Evolutionary conservation across 495 filamentous ascomycete genomes (phyloP).

Genomic region (Clohesyomyces aquaticus): DNA sequence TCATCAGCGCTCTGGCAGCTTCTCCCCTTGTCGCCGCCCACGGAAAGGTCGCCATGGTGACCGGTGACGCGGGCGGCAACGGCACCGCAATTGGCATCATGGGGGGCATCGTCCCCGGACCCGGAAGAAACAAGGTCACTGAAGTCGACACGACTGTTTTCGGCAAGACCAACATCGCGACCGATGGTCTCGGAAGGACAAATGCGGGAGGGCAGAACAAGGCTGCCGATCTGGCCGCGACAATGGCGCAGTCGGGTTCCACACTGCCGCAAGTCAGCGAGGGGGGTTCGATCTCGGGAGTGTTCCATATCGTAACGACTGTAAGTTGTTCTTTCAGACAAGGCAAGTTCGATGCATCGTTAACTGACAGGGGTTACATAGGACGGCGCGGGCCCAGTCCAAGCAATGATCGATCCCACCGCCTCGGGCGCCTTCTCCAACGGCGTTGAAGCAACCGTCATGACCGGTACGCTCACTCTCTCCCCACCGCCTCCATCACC

Average conservation of each 20-base stretch:
- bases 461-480: neutral
- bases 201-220: conserved; percentile 13
- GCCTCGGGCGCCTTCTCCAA: conserved; percentile 10
- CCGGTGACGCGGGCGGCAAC: conserved; percentile 20
- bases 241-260: conserved; percentile 4
- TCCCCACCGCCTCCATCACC: neutral
- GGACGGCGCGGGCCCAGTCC: conserved; percentile 18
- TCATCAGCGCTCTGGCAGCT: neutral
- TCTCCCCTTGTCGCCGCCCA: conserved; percentile 8
- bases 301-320: conserved; percentile 23
- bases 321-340: no score
- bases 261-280: conserved; percentile 21
- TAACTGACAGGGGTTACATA: no score
- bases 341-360: no score
- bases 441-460: conserved; percentile 6
- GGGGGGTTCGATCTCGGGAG: conserved; percentile 4
- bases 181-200: conserved; percentile 16
- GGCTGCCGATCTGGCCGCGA: conserved; percentile 1
- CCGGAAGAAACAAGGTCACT: conserved; percentile 10
- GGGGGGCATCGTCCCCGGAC: conserved; percentile 16
- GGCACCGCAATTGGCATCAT: conserved; percentile 21
- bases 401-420: conserved; percentile 14
- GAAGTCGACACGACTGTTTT: conserved; percentile 28
- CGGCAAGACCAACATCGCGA: conserved; percentile 8
- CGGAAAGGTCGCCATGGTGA: conserved; percentile 6